These are phyloP conservation scores for Podospora pseudopauciseta DNA, from an alignment of 495 filamentous ascomycete species.

Conservation along the genomic window DNA sequence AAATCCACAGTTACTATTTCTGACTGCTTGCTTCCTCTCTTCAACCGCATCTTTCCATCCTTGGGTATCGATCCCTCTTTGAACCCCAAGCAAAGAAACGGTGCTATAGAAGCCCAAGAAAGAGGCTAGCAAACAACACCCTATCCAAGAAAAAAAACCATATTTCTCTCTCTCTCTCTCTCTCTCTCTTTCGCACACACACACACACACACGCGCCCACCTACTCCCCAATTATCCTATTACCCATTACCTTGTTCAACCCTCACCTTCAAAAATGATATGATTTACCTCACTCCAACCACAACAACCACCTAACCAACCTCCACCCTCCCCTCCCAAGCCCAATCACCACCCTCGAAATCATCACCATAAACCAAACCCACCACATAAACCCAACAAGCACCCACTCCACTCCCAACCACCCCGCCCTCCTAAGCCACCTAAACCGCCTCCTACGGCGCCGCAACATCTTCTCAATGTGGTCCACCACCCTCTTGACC, in stretches of 20 bases:
- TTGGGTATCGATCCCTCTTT: too few species aligned
- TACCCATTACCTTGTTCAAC: background rate
- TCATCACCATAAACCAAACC: slow-evolving; percentile 76
- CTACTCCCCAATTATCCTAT: background rate
- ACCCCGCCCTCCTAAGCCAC: slow-evolving; percentile 66
- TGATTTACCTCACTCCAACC: slow-evolving; percentile 47
- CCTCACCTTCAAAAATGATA: background rate
- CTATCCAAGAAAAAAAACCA: too few species aligned
- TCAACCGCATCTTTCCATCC: too few species aligned
- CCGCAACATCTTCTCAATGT: slow-evolving; percentile 69
- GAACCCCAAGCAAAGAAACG: too few species aligned
- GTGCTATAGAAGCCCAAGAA: too few species aligned
- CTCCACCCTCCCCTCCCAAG: slow-evolving; percentile 55
- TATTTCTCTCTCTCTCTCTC: too few species aligned
- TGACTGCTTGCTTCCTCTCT: too few species aligned
- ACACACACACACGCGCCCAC: too few species aligned
- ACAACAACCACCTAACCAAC: slow-evolving; percentile 71
- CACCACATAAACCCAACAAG: slow-evolving; percentile 79
- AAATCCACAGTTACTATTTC: too few species aligned
- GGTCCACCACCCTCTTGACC: slow-evolving; percentile 73
- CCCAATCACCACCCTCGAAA: slow-evolving; percentile 58
- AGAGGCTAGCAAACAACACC: too few species aligned
- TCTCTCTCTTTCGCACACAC: too few species aligned
- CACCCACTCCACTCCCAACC: slow-evolving; percentile 72
- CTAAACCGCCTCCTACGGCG: slow-evolving; percentile 63